Base-by-base conservation (phyloP, 768 basidiomycete genomes). In the Macrolepiota albuminosa region DNA sequence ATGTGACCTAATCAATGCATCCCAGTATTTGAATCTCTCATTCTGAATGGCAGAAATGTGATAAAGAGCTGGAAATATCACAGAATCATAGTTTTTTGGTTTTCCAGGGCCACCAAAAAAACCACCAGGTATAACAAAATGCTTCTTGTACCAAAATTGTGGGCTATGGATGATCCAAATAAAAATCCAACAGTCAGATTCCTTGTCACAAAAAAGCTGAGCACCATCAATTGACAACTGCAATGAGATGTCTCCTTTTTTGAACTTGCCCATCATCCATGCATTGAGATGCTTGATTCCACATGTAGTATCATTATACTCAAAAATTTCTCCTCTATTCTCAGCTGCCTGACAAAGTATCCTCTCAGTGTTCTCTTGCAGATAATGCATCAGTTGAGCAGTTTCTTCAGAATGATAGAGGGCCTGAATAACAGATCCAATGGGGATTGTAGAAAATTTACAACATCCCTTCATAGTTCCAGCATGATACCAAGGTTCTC, bases 151-250 rank as follows among this genome's bases (percentile, higher is more conserved):
- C 21, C 21, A 21, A 21, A 21, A 21, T 21, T 21, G 21, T 21
- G 21, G 21, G 21, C 21, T 21, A 21, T 21, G 21, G 21, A 21
- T 21, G 21, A 21, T 21, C 21, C 21, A 21, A 21, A 21, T 21
- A 21, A 21, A 21, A 21, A 21, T 21, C 21, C 21, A 21, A 21
- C 21, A 21, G 21, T 21, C 21, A 21, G 71, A 74, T 13, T 50
- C 43, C 62, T 74, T 75, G 46, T 64, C 65, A 2, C 55, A 51
- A 48, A 72, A 74, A 0, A 75, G 67, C 53, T 76, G 75, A 1
- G 70, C 67, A 8, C 73, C 69, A 56, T 75, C 75, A 6, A 70
- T 49, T 0, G 70, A 73, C 4, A 70, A 21, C 21, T 69, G 50
- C 0, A 75, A 56, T 0, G 69, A 40, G 0, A 64, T 64, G 46